Conservation (phyloP, 192 early-diverging fungal genomes). For the Umbelopsis sp. region DNA sequence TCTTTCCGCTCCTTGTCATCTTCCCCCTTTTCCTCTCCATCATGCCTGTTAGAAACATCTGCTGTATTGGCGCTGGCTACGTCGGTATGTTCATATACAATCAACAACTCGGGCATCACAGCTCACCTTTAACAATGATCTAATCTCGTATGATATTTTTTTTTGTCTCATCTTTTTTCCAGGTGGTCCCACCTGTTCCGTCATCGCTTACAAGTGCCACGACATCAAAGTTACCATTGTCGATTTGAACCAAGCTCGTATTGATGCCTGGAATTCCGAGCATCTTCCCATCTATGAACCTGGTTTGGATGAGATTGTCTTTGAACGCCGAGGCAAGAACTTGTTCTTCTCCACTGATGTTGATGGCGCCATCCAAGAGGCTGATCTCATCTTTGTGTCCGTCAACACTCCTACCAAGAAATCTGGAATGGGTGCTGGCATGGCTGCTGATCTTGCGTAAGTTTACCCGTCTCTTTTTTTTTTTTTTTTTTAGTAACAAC, state of each 20-base stretch:
- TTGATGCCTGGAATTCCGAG: conserved; percentile 90
- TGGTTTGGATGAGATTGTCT: conserved; percentile 86
- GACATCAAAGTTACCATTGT: conserved; percentile 90
- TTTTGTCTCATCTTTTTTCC: conserved; percentile 18
- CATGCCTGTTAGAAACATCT: conserved; percentile 65
- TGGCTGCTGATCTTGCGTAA: conserved; percentile 82
- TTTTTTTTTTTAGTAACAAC: conserved; percentile 17
- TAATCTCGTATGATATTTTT: not conserved
- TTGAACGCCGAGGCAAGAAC: conserved; percentile 72
- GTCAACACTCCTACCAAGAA: conserved; percentile 93
- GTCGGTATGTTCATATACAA: conserved; percentile 66
- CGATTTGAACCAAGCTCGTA: conserved; percentile 77
- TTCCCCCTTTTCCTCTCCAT: conserved; percentile 20
- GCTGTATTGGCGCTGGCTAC: conserved; percentile 96
- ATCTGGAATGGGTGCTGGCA: conserved; percentile 74
- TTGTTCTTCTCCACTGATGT: conserved; percentile 88
- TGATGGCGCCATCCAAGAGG: conserved; percentile 71
- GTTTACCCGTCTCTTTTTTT: conserved; percentile 27
- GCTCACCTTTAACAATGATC: not conserved
- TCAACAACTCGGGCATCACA: not conserved
- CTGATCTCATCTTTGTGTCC: conserved; percentile 90
- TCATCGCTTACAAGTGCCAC: conserved; percentile 89
- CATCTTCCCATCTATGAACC: conserved; percentile 91
- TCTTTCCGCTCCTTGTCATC: conserved; percentile 22
- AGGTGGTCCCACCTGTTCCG: conserved; percentile 92